phyloP scores from a whole-genome alignment of 2,329 filamentous ascomycete genomes.

The Alternaria gaisen region DNA sequence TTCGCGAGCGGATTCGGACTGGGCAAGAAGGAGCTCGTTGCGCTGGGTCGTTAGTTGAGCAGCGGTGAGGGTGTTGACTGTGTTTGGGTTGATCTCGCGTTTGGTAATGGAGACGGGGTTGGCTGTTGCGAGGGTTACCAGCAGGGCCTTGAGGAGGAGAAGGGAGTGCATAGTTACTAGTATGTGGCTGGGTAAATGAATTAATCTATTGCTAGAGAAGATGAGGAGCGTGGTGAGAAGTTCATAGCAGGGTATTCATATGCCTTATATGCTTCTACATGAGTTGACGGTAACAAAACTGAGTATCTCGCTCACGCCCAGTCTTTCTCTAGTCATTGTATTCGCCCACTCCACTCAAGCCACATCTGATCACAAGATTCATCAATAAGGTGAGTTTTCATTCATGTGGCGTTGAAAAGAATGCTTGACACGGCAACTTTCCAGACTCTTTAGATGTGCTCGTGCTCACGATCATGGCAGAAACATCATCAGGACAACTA shows the following conservation, averaged over 20 bases:
- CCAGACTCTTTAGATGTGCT: neutral
- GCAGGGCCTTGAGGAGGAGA: conserved; percentile 14
- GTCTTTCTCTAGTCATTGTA: neutral
- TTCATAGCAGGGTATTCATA: neutral
- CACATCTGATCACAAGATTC: neutral
- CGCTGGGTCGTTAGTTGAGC: conserved; percentile 24
- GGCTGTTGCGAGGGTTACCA: conserved; percentile 16
- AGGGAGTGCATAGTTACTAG: conserved; percentile 16
- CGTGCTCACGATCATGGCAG: neutral
- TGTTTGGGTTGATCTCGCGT: conserved; percentile 25
- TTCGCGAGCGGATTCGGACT: conserved; percentile 25
- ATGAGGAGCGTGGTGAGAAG: neutral
- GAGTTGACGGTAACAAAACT: neutral
- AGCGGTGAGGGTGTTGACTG: conserved; percentile 26
- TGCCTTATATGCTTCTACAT: conserved; percentile 1
- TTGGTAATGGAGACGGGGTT: conserved; percentile 19
- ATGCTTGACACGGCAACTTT: neutral
- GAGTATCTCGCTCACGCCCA: neutral
- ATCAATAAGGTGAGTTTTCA: neutral
- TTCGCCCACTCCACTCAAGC: neutral
- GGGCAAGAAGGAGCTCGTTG: conserved; percentile 26
- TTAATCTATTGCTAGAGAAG: neutral
- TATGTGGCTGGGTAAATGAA: neutral
- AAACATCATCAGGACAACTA: neutral
- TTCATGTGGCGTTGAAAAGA: neutral